Evolutionary conservation across 2,329 filamentous ascomycete genomes (phyloP), one percentile per base, ranked within the genome.

Genomic region (Pseudogymnoascus sp.): DNA sequence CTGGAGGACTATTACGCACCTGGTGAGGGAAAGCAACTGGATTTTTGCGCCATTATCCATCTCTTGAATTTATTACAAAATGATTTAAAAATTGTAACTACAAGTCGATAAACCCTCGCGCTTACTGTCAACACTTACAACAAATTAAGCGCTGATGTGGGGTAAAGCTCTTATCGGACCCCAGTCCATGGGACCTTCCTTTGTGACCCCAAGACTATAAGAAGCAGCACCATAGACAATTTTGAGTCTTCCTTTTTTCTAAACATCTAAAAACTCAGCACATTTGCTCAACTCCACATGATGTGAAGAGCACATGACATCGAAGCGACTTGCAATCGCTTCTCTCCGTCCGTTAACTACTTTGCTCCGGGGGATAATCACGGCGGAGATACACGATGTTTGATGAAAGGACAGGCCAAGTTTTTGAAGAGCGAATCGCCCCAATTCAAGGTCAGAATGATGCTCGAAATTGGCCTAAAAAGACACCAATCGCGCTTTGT

Each of bases 391-490:
- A 4, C 14, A 64, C 62, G 11, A 72, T 67, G 60, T 71, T 69
- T 36, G 71, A 74, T 60, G 64, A 68, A 31, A 36, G 62, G n/a
- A 69, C 72, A 7, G 72, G 72, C 3, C 71, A 72, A 61, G 62
- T 73, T 2, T 74, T 67, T 48, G 68, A 64, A 7, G 72, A 74
- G 65, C 68, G 60, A 13, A 69, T 64, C 48, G 60, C 64, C 25
- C 19, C 66, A 11, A 66, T 70, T 14, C 63, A 67, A 23, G 64
- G 39, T 25, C 45, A 45, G 16, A 36, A 21, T 6, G 62, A 65
- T 43, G 68, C 69, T 62, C 63, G 61, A n/a, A 23, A 68, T 45
- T 73, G 71, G 72, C 64, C 65, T 25, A 64, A 63, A 19, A 61
- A 63, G 51, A 61, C 51, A 6, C 34, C 36, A 34, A 37, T 67